Conservation (phyloP, 805 yeast species). For the Candida vartiovaarae region DNA sequence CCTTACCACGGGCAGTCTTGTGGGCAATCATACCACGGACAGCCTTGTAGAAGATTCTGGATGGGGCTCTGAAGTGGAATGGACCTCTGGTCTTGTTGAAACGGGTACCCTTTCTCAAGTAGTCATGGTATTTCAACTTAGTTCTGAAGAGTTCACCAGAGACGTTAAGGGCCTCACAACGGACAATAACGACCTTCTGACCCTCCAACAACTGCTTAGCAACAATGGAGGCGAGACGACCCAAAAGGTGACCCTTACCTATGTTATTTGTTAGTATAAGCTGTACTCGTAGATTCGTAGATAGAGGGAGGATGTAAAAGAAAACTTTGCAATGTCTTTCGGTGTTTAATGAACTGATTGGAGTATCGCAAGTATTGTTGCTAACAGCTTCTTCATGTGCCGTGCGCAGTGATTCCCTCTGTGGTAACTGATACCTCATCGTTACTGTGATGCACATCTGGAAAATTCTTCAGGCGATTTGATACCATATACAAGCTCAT, state of each 20-base stretch:
- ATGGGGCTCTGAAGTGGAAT: conserved; percentile 99
- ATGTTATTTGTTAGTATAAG: conserved; percentile 20
- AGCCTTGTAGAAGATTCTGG: conserved; percentile 99
- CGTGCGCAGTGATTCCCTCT: background rate
- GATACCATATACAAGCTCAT: no score
- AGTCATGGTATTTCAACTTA: conserved; percentile 99
- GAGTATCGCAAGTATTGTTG: no score
- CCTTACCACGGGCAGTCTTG: conserved; percentile 99
- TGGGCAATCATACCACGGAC: conserved; percentile 99
- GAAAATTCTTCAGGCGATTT: conserved; percentile 1
- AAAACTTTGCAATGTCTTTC: no score
- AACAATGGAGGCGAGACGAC: conserved; percentile 98
- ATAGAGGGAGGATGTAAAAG: no score
- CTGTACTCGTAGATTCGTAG: background rate
- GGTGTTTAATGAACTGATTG: no score
- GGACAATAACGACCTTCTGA: conserved; percentile 94
- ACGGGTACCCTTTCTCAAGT: conserved; percentile 98
- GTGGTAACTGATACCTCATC: no score
- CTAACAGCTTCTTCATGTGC: no score
- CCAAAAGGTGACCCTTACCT: conserved; percentile 98
- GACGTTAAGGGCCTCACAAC: conserved; percentile 97
- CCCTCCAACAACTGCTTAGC: conserved; percentile 99
- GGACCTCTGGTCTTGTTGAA: conserved; percentile 99
- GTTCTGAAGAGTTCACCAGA: conserved; percentile 99
- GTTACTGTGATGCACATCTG: background rate